Conservation (phyloP, 306 rosid genomes). For the Acacia melanoxylon region DNA sequence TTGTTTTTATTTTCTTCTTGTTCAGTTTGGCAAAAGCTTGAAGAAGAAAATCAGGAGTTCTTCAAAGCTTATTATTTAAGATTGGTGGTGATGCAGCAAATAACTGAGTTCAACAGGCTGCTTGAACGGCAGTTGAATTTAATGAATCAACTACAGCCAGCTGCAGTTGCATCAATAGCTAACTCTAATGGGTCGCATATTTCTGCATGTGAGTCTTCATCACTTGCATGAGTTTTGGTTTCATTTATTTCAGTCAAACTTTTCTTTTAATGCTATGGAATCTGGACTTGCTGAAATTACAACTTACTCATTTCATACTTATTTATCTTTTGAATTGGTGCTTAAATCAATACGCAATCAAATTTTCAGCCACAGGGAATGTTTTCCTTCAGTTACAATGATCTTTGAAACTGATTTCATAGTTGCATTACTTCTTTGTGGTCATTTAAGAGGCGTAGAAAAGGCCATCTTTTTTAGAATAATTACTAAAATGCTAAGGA, state of each 20-base stretch:
- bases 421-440: background rate
- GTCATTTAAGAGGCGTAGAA: background rate
- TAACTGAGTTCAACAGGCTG: constrained; percentile 77
- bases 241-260: background rate
- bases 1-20: constrained; percentile 17
- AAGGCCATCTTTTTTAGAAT: background rate
- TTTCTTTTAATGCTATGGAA: constrained; percentile 1
- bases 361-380: background rate
- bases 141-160: constrained; percentile 63
- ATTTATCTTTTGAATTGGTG: background rate
- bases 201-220: constrained; percentile 52
- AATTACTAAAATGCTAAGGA: no score
- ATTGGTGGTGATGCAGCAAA: constrained; percentile 84
- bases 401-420: constrained; percentile 27
- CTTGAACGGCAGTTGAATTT: constrained; percentile 67
- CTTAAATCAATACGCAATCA: background rate
- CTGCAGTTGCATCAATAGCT: constrained; percentile 58
- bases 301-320: background rate
- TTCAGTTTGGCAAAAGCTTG: constrained; percentile 96
- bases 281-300: background rate
- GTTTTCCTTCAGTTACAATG: constrained; percentile 33
- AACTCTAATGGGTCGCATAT: constrained; percentile 71
- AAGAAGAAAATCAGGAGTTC: constrained; percentile 89
- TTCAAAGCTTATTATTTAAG: constrained; percentile 87
- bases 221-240: constrained; percentile 4